Percentiles rank a stretch among this genome's conserved stretches.
These are phyloP conservation scores for Coemansia sp. DNA, from an alignment of 192 early-diverging fungal species.

Conservation along the genomic window DNA sequence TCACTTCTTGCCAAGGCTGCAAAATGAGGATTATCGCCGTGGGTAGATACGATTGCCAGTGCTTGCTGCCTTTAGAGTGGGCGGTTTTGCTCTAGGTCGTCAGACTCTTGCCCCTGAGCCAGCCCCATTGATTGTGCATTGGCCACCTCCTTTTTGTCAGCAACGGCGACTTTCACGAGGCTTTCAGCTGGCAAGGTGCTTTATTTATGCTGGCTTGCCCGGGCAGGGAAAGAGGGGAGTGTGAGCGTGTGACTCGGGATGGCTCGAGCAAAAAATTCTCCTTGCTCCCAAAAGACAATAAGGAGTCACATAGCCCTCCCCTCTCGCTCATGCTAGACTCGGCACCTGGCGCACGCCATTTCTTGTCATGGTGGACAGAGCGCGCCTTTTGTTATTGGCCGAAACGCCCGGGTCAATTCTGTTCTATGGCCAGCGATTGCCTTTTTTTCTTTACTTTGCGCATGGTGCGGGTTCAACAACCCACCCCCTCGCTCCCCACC, in stretches of 20 bases:
- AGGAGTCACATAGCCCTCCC: not conserved
- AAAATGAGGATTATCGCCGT: not conserved
- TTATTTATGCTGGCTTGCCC: not conserved
- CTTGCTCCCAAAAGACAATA: not conserved
- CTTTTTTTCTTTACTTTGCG: not conserved
- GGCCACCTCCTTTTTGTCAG: not conserved
- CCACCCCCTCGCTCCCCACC: slow-evolving; percentile 1
- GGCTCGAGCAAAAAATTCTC: not conserved
- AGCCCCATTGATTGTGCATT: not conserved
- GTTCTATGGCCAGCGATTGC: not conserved
- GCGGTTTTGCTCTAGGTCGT: not conserved
- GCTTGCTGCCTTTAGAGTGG: not conserved
- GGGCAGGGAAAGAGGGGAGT: not conserved
- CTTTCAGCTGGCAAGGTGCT: not conserved
- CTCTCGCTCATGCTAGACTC: not conserved
- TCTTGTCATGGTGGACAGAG: not conserved
- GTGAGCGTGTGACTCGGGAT: slow-evolving; percentile 1
- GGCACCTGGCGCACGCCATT: not conserved
- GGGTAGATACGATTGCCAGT: not conserved
- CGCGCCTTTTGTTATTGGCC: slow-evolving; percentile 3
- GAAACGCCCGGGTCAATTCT: slow-evolving; percentile 1
- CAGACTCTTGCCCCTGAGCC: not conserved
- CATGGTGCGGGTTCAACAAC: not conserved
- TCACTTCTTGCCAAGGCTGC: not conserved
- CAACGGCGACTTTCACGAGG: not conserved